Conservation (phyloP, 352 stramenopile genomes). For the Globisporangium iwayamae region DNA sequence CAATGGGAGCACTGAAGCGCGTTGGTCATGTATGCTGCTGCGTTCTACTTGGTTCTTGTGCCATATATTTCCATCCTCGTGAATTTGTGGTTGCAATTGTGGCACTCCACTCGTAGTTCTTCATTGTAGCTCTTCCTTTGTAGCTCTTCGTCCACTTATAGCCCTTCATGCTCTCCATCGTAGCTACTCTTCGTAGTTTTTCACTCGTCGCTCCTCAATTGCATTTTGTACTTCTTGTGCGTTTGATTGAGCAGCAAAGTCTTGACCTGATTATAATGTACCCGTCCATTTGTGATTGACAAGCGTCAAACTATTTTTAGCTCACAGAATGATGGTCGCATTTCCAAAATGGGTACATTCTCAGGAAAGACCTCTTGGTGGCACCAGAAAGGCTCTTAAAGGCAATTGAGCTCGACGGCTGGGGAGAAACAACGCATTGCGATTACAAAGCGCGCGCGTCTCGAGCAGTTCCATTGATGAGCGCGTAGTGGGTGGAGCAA, state of each 20-base stretch:
- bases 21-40: neutral
- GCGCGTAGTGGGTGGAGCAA: neutral
- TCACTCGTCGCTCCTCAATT: neutral
- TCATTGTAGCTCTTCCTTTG: neutral
- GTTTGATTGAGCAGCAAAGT: neutral
- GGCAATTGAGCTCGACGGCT: neutral
- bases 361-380: neutral
- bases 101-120: neutral
- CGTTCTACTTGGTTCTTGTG: neutral
- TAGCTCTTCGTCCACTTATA: neutral
- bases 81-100: neutral
- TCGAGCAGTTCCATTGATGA: neutral
- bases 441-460: neutral
- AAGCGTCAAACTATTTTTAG: conserved; percentile 10
- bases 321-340: neutral
- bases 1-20: neutral
- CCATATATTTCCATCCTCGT: neutral
- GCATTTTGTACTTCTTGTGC: neutral
- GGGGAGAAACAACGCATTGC: neutral
- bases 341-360: conserved; percentile 9
- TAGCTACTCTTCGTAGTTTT: neutral
- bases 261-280: too few species aligned
- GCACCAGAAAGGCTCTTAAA: neutral
- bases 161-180: too few species aligned
- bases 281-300: conserved; percentile 3